Percentiles rank a stretch among this genome's conserved stretches.
phyloP scores from a whole-genome alignment of 345 rosid species.

The Rhizophora mangle region DNA sequence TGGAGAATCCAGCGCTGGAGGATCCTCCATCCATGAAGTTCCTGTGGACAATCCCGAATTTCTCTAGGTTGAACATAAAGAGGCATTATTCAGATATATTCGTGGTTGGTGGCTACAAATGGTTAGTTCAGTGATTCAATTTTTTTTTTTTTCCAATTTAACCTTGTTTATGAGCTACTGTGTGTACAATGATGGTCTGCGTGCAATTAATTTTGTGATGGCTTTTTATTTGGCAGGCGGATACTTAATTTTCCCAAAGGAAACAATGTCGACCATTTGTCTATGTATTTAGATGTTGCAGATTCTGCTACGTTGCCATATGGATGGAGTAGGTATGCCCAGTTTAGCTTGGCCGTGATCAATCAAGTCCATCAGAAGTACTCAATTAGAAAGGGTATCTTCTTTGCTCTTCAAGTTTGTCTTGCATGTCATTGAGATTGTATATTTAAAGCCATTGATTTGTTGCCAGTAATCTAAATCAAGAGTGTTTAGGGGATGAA shows the following conservation, averaged over 20 bases:
- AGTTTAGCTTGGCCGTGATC: slow-evolving; percentile 79
- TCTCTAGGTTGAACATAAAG: slow-evolving; percentile 67
- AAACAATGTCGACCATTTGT: slow-evolving; percentile 85
- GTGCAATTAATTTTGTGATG: slow-evolving; percentile 5
- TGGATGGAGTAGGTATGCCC: slow-evolving; percentile 94
- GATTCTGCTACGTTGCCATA: slow-evolving; percentile 75
- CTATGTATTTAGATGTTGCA: slow-evolving; percentile 95
- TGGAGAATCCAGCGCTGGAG: slow-evolving; percentile 69
- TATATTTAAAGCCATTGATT: background rate
- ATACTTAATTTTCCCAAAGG: slow-evolving; percentile 83
- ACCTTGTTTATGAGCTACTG: background rate
- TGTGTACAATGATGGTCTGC: background rate
- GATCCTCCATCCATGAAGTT: slow-evolving; percentile 81
- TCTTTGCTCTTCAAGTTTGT: background rate
- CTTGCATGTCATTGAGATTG: background rate
- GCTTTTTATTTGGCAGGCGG: slow-evolving; percentile 51
- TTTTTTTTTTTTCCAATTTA: background rate
- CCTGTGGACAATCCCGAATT: slow-evolving; percentile 76
- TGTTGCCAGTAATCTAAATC: background rate
- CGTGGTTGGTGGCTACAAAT: slow-evolving; percentile 80
- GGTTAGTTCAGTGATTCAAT: slow-evolving; percentile 38
- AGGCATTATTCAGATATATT: slow-evolving; percentile 77
- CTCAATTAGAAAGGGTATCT: slow-evolving; percentile 76
- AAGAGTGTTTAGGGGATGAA: background rate
- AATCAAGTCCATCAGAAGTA: slow-evolving; percentile 74